These are phyloP conservation scores for Coemansia sp. DNA, from an alignment of 192 early-diverging fungal species.

Conservation along the genomic window DNA sequence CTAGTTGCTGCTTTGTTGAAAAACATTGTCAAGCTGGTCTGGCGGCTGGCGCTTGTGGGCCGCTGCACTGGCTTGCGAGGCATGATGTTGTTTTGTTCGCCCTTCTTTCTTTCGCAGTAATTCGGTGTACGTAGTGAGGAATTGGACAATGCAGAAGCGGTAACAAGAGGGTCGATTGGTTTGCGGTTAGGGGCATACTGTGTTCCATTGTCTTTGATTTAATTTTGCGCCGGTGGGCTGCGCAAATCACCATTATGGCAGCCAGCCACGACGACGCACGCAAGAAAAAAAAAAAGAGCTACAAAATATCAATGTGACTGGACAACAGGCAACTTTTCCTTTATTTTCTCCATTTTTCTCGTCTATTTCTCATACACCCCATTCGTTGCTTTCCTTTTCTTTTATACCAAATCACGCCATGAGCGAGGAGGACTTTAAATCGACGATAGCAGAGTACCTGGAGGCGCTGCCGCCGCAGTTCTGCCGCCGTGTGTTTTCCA, in stretches of 20 bases:
- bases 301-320: too few species aligned
- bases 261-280: too few species aligned
- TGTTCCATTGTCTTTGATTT: too few species aligned
- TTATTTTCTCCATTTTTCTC: neutral
- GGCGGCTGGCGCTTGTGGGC: slow-evolving; percentile 2
- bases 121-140: too few species aligned
- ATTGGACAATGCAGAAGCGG: neutral
- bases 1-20: neutral
- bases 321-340: too few species aligned
- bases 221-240: too few species aligned
- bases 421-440: slow-evolving; percentile 60
- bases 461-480: slow-evolving; percentile 74
- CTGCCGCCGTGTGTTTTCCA: slow-evolving; percentile 75
- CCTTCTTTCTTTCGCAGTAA: too few species aligned
- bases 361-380: neutral
- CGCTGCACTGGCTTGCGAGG: neutral
- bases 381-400: slow-evolving; percentile 5
- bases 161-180: too few species aligned
- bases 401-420: neutral
- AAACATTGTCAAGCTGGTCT: slow-evolving; percentile 2
- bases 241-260: too few species aligned
- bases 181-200: too few species aligned
- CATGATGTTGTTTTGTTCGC: too few species aligned
- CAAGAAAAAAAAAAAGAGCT: too few species aligned
- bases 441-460: slow-evolving; percentile 75